Evolutionary conservation across 352 stramenopile genomes (phyloP), one percentile per base, ranked within the genome.

Genomic region (Pythium oligandrum): DNA sequence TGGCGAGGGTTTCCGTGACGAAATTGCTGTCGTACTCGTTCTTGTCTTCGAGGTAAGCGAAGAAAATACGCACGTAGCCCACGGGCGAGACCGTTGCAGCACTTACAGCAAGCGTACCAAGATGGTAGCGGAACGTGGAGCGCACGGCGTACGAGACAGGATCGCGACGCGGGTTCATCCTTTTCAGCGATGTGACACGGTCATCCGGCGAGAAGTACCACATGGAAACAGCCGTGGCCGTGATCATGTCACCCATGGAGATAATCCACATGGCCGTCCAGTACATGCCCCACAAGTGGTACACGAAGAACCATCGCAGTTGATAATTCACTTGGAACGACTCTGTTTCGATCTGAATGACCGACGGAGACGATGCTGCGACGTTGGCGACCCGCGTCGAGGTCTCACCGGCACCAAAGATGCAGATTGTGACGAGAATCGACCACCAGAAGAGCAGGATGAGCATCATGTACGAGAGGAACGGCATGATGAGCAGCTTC

Each of bases 161-260:
- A 43, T 73, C 59, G 2, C 40, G 47, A 17, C 51, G 46, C 8
- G 38, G 48, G 12, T 72, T 52, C 4, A 89, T 75, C 8, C 78
- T 50, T 59, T 90, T 90, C 30, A 75, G 51, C 2, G 64, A 64
- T 8, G 78, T 88, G 38, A 84, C 64, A 11, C 69, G 62, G 55
- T 90, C 81, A 40, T 86, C 73, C 0, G 71, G 65, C 9, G 79
- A 68, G 47, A 93, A 93, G 63, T 93, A 93, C 83, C 83, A 93
- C 31, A 85, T 53, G 30, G 79, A 83, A 8, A 89, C 71, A 1
- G 80, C 74, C 2, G 75, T 90, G 3, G 83, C 78, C 1, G 77
- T 88, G 61, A 88, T 73, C 76, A 90, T 90, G 42, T 93, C 83
- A 32, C 65, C 70, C 45, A 88, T 75, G 7, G 73, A 66, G 4